Conservation (phyloP, 2,329 filamentous ascomycete genomes). For the Fusarium palustre region DNA sequence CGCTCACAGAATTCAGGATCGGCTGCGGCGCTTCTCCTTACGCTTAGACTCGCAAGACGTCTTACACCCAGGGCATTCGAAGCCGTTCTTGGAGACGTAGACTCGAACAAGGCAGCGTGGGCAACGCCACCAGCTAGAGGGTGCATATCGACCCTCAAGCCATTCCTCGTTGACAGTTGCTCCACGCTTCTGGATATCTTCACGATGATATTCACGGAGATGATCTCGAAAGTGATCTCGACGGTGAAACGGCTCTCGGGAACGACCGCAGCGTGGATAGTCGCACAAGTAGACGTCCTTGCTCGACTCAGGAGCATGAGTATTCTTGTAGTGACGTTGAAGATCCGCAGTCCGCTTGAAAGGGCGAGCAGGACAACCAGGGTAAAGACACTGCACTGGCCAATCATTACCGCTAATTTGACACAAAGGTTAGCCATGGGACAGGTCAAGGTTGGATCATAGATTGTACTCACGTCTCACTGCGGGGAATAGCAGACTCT, state of each 20-base stretch:
- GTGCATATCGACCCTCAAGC: conserved; percentile 55
- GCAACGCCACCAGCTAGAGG: conserved; percentile 65
- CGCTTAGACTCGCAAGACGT: conserved; percentile 59
- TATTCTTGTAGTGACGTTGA: conserved; percentile 63
- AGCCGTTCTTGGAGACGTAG: conserved; percentile 54
- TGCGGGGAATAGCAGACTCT: conserved; percentile 15
- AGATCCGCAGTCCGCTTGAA: conserved; percentile 68
- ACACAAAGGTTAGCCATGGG: conserved; percentile 16
- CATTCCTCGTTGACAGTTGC: conserved; percentile 53
- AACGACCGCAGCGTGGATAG: conserved; percentile 62
- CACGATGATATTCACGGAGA: conserved; percentile 65
- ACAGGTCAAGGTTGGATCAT: not conserved
- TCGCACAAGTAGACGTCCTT: conserved; percentile 63
- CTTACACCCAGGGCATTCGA: conserved; percentile 62
- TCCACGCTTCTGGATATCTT: conserved; percentile 64
- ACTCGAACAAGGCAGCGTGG: conserved; percentile 63
- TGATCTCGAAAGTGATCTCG: conserved; percentile 70
- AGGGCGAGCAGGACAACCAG: conserved; percentile 57
- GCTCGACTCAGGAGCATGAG: conserved; percentile 57
- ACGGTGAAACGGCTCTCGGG: conserved; percentile 61
- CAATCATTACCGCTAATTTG: conserved; percentile 46
- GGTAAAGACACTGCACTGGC: conserved; percentile 54
- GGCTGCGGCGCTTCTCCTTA: conserved; percentile 51
- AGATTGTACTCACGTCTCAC: conserved; percentile 32
- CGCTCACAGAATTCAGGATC: conserved; percentile 32